Percentiles rank a stretch among this genome's conserved stretches.
Conservation (phyloP, 768 basidiomycete genomes). For the Thelephora ganbajun region DNA sequence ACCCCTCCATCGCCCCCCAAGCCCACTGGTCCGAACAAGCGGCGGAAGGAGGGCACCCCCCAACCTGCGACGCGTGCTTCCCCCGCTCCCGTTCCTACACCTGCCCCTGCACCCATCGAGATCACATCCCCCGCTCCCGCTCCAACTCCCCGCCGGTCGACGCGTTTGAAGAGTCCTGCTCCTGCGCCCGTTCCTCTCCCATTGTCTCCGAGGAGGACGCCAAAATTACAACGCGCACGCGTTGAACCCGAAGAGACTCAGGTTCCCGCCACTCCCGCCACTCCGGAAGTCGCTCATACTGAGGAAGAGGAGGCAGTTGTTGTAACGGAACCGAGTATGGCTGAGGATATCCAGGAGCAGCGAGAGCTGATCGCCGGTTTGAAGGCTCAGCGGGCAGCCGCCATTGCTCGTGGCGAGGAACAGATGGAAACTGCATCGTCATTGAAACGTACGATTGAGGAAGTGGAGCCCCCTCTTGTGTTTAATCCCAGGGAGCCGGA, state of each 20-base stretch:
- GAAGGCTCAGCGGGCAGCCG: slow-evolving; percentile 44
- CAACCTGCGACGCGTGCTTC: slow-evolving; percentile 9
- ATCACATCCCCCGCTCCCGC: neutral
- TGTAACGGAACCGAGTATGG: slow-evolving; percentile 46
- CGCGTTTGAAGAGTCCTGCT: slow-evolving; percentile 28
- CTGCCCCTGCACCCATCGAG: slow-evolving; percentile 8
- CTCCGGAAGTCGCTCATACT: slow-evolving; percentile 50
- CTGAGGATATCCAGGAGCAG: slow-evolving; percentile 64
- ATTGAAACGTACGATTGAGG: slow-evolving; percentile 40
- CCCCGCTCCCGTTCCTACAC: slow-evolving; percentile 6
- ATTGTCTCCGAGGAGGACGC: slow-evolving; percentile 18
- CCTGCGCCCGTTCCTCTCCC: slow-evolving; percentile 24
- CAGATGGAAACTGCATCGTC: slow-evolving; percentile 8
- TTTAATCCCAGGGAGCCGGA: slow-evolving; percentile 62
- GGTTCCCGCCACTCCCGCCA: slow-evolving; percentile 26
- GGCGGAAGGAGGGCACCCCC: slow-evolving; percentile 49
- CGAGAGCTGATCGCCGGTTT: slow-evolving; percentile 60
- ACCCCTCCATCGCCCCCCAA: slow-evolving; percentile 23
- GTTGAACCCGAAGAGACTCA: slow-evolving; percentile 16
- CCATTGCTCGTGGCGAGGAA: slow-evolving; percentile 10
- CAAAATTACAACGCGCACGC: slow-evolving; percentile 21
- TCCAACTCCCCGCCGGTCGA: slow-evolving; percentile 25
- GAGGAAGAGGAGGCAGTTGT: slow-evolving; percentile 45
- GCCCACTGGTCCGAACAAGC: slow-evolving; percentile 30
- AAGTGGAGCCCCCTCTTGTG: slow-evolving; percentile 33